Percentiles rank a stretch among this genome's conserved stretches.
phyloP scores from a whole-genome alignment of 352 stramenopile genomes.

The Pythium guiyangense region DNA sequence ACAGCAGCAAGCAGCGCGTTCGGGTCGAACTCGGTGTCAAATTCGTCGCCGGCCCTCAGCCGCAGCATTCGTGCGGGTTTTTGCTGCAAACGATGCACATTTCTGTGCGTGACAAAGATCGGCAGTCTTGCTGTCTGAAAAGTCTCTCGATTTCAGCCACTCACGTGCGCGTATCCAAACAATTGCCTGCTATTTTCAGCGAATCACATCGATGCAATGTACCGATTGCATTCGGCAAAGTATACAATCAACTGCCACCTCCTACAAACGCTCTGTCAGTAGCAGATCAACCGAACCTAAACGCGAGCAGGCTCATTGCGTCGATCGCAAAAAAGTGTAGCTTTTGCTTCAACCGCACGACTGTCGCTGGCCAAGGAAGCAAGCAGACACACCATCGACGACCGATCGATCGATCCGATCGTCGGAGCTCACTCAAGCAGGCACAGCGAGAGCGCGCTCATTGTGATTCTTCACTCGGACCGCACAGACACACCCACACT shows the following conservation, averaged over 20 bases:
- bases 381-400: not conserved
- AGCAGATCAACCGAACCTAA: not conserved
- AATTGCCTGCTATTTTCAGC: not conserved
- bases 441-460: not conserved
- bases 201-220: too few species aligned
- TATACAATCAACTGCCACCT: not conserved
- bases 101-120: not conserved
- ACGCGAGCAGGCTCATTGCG: not conserved
- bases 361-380: not conserved
- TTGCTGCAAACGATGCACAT: not conserved
- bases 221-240: too few species aligned
- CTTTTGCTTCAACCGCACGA: not conserved
- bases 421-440: not conserved
- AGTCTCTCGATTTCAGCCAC: not conserved
- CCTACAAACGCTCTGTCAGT: not conserved
- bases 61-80: too few species aligned
- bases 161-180: not conserved
- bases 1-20: too few species aligned
- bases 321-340: slow-evolving; percentile 5
- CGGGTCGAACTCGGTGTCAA: too few species aligned
- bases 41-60: too few species aligned
- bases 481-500: not conserved
- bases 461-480: slow-evolving; percentile 1
- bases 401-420: not conserved
- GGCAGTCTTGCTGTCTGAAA: not conserved